Conservation (phyloP, 768 basidiomycete species). For the Porpolomopsis calyptriformis region DNA sequence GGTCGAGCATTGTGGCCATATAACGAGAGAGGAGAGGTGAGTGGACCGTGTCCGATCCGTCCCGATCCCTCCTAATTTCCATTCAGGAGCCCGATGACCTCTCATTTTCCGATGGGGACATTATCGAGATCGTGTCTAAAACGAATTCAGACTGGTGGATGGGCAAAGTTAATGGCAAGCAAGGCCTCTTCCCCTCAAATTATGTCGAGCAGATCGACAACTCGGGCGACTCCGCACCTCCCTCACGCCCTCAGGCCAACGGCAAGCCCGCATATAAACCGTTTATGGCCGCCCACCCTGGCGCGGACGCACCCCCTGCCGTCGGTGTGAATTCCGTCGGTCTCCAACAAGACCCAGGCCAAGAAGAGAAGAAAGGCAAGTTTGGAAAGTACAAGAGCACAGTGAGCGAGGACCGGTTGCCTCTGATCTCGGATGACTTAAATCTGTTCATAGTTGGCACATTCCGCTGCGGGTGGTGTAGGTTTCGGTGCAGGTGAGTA, state of each 20-base stretch:
- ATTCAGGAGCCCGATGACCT: slow-evolving; percentile 62
- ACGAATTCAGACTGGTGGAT: slow-evolving; percentile 84
- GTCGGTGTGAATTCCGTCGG: slow-evolving; percentile 19
- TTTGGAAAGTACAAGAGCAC: slow-evolving; percentile 37
- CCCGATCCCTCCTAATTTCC: neutral
- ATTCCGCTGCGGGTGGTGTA: slow-evolving; percentile 52
- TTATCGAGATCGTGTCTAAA: slow-evolving; percentile 62
- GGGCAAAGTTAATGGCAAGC: slow-evolving; percentile 48
- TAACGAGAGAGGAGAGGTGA: slow-evolving; percentile 47
- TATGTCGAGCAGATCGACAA: slow-evolving; percentile 48
- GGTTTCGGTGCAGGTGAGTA: slow-evolving; percentile 62
- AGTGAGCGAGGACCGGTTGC: slow-evolving; percentile 20
- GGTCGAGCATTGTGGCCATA: slow-evolving; percentile 56
- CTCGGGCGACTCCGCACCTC: too few species aligned
- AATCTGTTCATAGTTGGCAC: slow-evolving; percentile 29
- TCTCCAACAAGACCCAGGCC: slow-evolving; percentile 22
- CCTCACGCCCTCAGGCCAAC: slow-evolving; percentile 3
- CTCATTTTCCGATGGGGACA: slow-evolving; percentile 61
- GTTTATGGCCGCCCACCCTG: slow-evolving; percentile 18
- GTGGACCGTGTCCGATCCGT: slow-evolving; percentile 9
- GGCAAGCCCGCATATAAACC: slow-evolving; percentile 14
- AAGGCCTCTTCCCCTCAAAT: slow-evolving; percentile 68
- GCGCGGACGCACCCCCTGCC: slow-evolving; percentile 16
- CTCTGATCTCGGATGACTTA: neutral
- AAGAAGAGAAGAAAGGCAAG: slow-evolving; percentile 42